These are phyloP conservation scores for Croton setiger DNA, from an alignment of 441 rosid genomes.

Conservation along the genomic window DNA sequence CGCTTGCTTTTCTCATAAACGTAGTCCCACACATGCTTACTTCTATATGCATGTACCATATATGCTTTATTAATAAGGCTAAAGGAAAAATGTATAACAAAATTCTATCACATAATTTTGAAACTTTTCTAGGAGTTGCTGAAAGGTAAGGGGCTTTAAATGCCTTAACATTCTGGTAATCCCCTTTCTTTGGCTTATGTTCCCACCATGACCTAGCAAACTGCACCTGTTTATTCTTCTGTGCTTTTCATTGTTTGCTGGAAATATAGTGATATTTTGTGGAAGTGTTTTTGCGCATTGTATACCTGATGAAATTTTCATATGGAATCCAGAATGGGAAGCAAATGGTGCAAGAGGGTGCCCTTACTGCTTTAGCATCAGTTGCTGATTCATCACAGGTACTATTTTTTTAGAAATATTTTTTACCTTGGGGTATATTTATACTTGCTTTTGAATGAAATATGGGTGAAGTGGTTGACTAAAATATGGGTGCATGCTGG, in stretches of 20 bases:
- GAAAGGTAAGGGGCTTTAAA: not conserved
- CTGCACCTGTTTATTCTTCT: not conserved
- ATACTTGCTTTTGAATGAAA: not conserved
- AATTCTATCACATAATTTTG: not conserved
- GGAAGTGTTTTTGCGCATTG: conserved; percentile 8
- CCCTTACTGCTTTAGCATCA: conserved; percentile 91
- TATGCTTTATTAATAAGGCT: not conserved
- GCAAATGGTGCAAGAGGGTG: conserved; percentile 97
- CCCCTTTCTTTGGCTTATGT: not conserved
- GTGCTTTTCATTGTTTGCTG: not conserved
- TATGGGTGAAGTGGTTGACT: not conserved
- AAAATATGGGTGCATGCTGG: not conserved
- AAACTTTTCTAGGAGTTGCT: conserved; percentile 2
- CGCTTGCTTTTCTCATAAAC: conserved; percentile 13
- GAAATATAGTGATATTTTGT: not conserved
- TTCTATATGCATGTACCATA: not conserved
- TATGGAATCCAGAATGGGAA: conserved; percentile 64
- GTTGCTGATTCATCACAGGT: conserved; percentile 98
- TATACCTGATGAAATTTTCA: conserved; percentile 3
- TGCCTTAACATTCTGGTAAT: not conserved
- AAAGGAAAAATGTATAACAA: not conserved
- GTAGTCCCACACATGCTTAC: not conserved
- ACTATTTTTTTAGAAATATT: conserved; percentile 1
- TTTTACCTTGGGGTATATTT: too few species aligned
- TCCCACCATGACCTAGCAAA: not conserved